A percentile compares a stretch with the other conserved stretches of the same genome.
Conservation (phyloP, 2,329 filamentous ascomycete genomes). For the Epichloe uncinata region DNA sequence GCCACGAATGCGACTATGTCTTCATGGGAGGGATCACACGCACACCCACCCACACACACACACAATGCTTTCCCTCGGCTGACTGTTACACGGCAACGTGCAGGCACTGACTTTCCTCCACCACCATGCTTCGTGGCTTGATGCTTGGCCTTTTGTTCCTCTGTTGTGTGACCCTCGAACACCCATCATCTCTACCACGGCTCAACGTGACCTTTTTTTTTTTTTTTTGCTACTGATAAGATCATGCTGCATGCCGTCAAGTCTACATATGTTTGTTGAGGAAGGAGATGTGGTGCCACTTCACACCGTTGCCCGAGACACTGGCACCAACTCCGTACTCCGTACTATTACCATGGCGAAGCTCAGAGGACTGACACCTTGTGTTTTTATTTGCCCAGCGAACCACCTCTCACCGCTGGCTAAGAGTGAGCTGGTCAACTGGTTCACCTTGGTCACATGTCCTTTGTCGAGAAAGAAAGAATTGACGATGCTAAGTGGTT, state of each 20-base stretch:
- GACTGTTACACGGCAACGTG: not conserved
- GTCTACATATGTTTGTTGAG: not conserved
- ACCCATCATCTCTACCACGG: no score
- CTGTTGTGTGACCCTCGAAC: no score
- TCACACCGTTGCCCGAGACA: not conserved
- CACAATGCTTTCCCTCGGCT: not conserved
- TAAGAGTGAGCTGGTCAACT: not conserved
- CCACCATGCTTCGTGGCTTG: no score
- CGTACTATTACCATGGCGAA: no score
- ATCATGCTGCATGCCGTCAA: not conserved
- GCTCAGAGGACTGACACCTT: not conserved
- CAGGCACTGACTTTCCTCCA: not conserved
- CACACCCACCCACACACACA: no score
- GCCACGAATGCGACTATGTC: conserved; percentile 5
- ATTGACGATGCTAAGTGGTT: not conserved
- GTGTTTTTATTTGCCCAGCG: not conserved
- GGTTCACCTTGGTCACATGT: not conserved
- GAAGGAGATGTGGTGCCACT: not conserved
- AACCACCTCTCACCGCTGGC: not conserved
- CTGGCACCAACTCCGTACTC: not conserved
- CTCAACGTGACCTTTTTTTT: no score
- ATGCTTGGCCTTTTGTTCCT: no score
- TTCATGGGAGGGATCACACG: no score
- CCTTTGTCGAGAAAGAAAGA: not conserved
- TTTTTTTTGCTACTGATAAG: no score